phyloP scores from a whole-genome alignment of 2,329 filamentous ascomycete species.

The Sporothrix dimorphospora region DNA sequence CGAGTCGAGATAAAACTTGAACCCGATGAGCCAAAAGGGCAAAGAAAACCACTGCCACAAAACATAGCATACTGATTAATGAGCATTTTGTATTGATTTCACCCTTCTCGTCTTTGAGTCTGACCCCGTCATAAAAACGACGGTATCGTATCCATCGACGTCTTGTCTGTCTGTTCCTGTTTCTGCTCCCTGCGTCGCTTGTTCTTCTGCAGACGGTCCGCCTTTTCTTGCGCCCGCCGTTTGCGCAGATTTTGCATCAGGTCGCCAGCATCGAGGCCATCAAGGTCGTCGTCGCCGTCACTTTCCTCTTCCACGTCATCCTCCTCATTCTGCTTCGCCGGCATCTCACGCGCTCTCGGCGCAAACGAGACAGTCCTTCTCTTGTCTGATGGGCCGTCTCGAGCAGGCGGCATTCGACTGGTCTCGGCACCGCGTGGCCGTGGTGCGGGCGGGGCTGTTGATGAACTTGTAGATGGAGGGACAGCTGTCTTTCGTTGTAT shows the following conservation, averaged over 20 bases:
- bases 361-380: slow-evolving; percentile 16
- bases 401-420: background rate
- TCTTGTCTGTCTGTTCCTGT: background rate
- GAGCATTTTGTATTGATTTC: background rate
- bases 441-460: background rate
- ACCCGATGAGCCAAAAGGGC: too few relatives aligned
- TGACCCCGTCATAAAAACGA: slow-evolving; percentile 18
- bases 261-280: slow-evolving; percentile 21
- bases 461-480: background rate
- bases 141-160: slow-evolving; percentile 23
- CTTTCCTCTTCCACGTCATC: slow-evolving; percentile 14
- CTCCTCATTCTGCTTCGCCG: background rate
- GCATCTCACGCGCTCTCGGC: background rate
- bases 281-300: slow-evolving; percentile 10
- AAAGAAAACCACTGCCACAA: background rate
- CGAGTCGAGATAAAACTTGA: background rate
- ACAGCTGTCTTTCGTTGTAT: too few relatives aligned
- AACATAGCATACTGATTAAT: background rate
- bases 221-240: slow-evolving; percentile 29
- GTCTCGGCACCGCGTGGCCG: background rate
- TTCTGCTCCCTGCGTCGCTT: background rate
- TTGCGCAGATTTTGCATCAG: slow-evolving; percentile 29
- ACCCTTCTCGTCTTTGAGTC: background rate
- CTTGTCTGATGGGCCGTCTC: background rate
- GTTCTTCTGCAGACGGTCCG: background rate